Base-by-base conservation (phyloP, 2,329 filamentous ascomycete genomes). In the Acrocalymma vagum region DNA sequence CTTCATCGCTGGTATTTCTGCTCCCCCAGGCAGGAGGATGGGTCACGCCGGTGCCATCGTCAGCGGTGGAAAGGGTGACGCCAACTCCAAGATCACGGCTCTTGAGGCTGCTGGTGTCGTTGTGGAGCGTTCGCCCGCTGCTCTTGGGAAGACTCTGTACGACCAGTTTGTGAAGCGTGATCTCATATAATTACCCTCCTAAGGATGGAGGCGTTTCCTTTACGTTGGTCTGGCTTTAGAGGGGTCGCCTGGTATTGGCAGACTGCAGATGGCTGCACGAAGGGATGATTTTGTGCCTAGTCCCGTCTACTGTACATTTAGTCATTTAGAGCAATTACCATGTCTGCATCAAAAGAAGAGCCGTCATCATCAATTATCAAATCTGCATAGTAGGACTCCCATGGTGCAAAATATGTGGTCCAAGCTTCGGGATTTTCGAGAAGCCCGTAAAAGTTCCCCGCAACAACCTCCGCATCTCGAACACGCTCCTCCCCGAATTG, bases 41-140 rank as follows among this genome's bases (percentile, higher is more conserved):
- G 94, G 94, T 62, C 94, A 99, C 82, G 94, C 94, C 59, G 94
- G 94, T 75, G 94, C 94, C 69, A 99, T 99, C 71, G 93, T 99
- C 56, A 90, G 89, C 59, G 94, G 94, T 64, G 94, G 94, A 65
- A 97, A 96, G 85, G 94, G 94, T 69, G 94, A 91, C 71, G 94
- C 94, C 55, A 91, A 97, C 78, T 95, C 90, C 71, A 99, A 99
- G 87, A 99, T 99, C 76, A 81, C 86, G 65, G 94, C 94, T 49
- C 86, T 99, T 47, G 88, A 97, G 80, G 82, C 83, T 54, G 94
- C 94, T 51, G 94, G 94, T 72, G 94, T 97, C 64, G 84, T 96
- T 64, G 94, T 99, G 58, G 93, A 97, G 85, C 87, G 90, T 74
- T 63, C 60, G 32, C 62, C 94, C 54, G 94, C 94, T 58, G 76